These are phyloP conservation scores for Phaseolus lunatus DNA, from an alignment of 306 rosid species.

Conservation along the genomic window DNA sequence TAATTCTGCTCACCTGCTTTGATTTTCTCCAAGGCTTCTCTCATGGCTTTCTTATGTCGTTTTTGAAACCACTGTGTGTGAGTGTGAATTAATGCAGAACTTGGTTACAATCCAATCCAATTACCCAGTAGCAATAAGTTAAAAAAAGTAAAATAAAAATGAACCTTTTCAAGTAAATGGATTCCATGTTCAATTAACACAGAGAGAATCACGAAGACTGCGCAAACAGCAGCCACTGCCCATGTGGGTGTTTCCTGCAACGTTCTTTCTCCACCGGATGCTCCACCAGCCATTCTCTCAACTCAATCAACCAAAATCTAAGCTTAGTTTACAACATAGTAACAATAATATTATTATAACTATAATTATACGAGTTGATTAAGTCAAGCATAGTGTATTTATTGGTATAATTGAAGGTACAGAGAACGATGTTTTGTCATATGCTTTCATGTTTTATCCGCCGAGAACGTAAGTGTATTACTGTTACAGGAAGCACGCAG, in stretches of 20 bases:
- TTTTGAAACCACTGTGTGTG: constrained; percentile 68
- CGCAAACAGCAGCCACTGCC: constrained; percentile 77
- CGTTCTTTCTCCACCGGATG: constrained; percentile 51
- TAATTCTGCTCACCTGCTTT: constrained; percentile 55
- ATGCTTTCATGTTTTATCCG: constrained; percentile 36
- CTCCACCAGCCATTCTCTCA: constrained; percentile 45
- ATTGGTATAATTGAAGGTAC: background rate
- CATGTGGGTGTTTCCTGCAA: constrained; percentile 72
- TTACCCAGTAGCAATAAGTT: background rate
- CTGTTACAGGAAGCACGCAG: background rate
- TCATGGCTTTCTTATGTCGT: constrained; percentile 70
- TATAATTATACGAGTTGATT: background rate
- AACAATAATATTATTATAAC: too few relatives aligned
- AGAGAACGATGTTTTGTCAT: constrained; percentile 38
- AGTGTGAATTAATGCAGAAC: background rate
- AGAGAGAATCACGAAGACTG: constrained; percentile 63
- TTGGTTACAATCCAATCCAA: background rate
- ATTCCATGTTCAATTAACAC: constrained; percentile 66
- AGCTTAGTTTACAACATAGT: background rate
- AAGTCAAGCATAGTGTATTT: background rate
- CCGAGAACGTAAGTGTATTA: background rate
- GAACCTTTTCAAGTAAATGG: constrained; percentile 67
- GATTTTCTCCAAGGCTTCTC: constrained; percentile 79
- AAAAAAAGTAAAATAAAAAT: background rate
- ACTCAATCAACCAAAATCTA: background rate